phyloP scores from a whole-genome alignment of 1,284 basidiomycete species.

The Boletus sp. region DNA sequence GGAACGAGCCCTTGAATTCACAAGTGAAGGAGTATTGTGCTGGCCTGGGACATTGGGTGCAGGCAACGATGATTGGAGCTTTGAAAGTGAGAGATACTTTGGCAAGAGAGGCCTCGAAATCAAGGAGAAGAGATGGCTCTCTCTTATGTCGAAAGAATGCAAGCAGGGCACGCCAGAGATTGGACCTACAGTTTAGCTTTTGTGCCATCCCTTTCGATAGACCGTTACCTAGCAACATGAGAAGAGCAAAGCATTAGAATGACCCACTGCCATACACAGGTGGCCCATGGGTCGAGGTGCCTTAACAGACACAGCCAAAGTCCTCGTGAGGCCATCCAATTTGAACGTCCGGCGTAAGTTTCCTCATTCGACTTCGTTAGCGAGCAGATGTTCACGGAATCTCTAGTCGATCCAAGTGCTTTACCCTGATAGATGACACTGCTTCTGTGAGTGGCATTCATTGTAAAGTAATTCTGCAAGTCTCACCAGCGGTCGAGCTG shows the following conservation, averaged over 20 bases:
- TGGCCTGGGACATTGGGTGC: constrained; percentile 27
- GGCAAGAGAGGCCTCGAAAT: constrained; percentile 33
- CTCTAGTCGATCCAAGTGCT: constrained; percentile 29
- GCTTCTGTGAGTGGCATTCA: constrained; percentile 21
- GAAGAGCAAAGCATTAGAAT: neutral
- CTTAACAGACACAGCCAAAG: constrained; percentile 18
- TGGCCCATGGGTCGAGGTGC: constrained; percentile 21
- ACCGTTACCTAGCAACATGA: neutral
- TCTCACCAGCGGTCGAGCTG: too few relatives aligned
- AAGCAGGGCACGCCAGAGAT: neutral
- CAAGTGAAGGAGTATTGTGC: constrained; percentile 32
- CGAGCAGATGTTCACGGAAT: constrained; percentile 10
- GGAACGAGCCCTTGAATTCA: constrained; percentile 18
- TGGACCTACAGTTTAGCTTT: constrained; percentile 14
- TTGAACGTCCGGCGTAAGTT: constrained; percentile 25
- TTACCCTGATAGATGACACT: constrained; percentile 31
- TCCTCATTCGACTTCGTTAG: neutral
- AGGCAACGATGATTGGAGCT: constrained; percentile 25
- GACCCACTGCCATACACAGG: constrained; percentile 25
- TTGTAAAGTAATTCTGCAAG: neutral
- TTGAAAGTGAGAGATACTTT: constrained; percentile 43
- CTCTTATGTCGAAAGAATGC: constrained; percentile 11
- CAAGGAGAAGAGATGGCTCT: constrained; percentile 17
- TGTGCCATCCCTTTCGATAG: constrained; percentile 11
- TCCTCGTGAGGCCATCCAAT: constrained; percentile 23